phyloP scores from a whole-genome alignment of 768 basidiomycete species.

The Hericium erinaceus region DNA sequence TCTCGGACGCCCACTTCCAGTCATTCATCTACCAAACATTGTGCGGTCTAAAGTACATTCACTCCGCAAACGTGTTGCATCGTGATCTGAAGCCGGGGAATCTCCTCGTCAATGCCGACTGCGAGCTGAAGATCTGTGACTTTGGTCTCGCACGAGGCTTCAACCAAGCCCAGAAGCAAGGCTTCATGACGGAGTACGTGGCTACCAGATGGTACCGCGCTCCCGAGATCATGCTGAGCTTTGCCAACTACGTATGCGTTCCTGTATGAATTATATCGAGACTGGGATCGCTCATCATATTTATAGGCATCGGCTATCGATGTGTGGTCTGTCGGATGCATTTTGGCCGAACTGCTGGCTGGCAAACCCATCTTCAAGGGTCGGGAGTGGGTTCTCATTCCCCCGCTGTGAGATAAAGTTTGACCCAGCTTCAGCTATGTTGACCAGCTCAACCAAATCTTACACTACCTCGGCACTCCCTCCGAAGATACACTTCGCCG shows the following conservation, averaged over 20 bases:
- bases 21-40: constrained; percentile 98
- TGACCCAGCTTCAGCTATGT: constrained; percentile 58
- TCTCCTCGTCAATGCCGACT: constrained; percentile 94
- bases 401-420: constrained; percentile 1
- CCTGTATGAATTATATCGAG: not conserved
- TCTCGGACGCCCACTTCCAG: constrained; percentile 88
- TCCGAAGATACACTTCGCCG: constrained; percentile 93
- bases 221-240: constrained; percentile 98
- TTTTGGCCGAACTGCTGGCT: constrained; percentile 84
- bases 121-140: constrained; percentile 97
- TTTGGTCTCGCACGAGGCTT: constrained; percentile 95
- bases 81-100: constrained; percentile 95
- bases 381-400: constrained; percentile 58
- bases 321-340: constrained; percentile 95
- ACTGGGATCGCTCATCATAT: not conserved
- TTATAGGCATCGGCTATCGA: constrained; percentile 83
- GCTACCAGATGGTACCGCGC: constrained; percentile 99
- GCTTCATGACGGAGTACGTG: constrained; percentile 99
- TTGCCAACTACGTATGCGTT: constrained; percentile 77
- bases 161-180: constrained; percentile 79
- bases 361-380: constrained; percentile 97
- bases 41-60: constrained; percentile 96
- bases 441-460: constrained; percentile 95
- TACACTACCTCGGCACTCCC: constrained; percentile 97
- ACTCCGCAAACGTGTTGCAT: constrained; percentile 95